Base-by-base conservation (phyloP, 441 rosid species). In the Populus trichocarpa region DNA sequence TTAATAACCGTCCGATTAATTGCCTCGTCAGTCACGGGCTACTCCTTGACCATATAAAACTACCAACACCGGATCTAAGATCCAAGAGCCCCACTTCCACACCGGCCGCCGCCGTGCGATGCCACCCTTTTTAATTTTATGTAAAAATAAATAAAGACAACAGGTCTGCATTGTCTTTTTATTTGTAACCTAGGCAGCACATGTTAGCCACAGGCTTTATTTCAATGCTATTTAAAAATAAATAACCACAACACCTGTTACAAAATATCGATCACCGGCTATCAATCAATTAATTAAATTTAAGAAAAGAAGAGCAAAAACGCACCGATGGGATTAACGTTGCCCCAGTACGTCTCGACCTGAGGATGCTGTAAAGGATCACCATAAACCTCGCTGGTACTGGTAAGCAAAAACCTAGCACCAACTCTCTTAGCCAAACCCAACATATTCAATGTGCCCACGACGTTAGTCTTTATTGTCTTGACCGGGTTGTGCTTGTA, bases 311-410 rank as follows among this genome's bases (percentile, higher is more conserved):
- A 16, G 23, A 22, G 50, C 5, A n/a, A 1, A 16, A 42, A 57
- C 78, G 35, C 67, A 94, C 98, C 98, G 81, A 95, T 95, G 73
- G 98, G 98, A 84, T 95, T 95, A 79, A 95, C 98, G 89, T 95
- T 93, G 82, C 98, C 98, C 98, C 98, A 95, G 85, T 95, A 95
- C 40, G 98, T 95, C 90, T 95, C 98, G 70, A 89, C 93, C 89
- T 95, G 97, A 4, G 98, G 98, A 66, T 93, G 98, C 78, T 95
- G 97, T 26, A 95, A 89, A 46, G 98, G 98, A 86, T 94, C 98
- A 5, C 98, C 98, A 78, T 94, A 94, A 2, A 94, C 98, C 89
- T 94, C 98, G 75, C 94, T 90, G 67, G 98, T 94, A 77, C 98
- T 94, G 18, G 98, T 93, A 63, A 94, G 88, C 75, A 94, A 75